These are phyloP conservation scores for Colletotrichum cereale DNA, from an alignment of 2,329 filamentous ascomycete genomes.

Conservation along the genomic window DNA sequence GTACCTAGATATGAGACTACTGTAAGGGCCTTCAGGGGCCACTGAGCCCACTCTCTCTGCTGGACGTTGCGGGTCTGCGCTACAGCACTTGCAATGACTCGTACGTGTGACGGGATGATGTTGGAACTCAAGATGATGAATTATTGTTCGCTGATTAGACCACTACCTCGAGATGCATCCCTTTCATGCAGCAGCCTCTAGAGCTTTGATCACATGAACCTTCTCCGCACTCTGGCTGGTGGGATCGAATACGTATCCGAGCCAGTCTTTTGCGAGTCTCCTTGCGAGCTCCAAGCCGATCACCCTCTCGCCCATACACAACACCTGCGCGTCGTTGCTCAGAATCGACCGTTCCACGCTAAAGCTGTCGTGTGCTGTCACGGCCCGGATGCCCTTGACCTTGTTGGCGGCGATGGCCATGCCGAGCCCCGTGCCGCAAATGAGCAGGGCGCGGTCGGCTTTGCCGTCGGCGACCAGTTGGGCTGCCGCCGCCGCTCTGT, in stretches of 20 bases:
- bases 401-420: slow-evolving; percentile 94
- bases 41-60: background rate
- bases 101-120: no score
- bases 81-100: background rate
- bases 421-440: slow-evolving; percentile 89
- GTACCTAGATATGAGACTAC: background rate
- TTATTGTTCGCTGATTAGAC: background rate
- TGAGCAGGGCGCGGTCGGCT: slow-evolving; percentile 82
- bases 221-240: slow-evolving; percentile 60
- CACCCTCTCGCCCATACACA: slow-evolving; percentile 88
- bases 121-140: background rate
- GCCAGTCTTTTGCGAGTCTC: slow-evolving; percentile 83
- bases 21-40: background rate
- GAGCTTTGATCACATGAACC: slow-evolving; percentile 56
- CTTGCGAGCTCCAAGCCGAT: slow-evolving; percentile 85
- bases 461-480: slow-evolving; percentile 70
- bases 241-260: slow-evolving; percentile 84
- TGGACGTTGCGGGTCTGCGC: background rate
- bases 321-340: slow-evolving; percentile 88
- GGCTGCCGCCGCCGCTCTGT: slow-evolving; percentile 80
- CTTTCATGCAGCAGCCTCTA: slow-evolving; percentile 49
- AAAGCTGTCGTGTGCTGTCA: slow-evolving; percentile 90
- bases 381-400: slow-evolving; percentile 85
- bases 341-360: slow-evolving; percentile 83
- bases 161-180: background rate